These are phyloP conservation scores for Licmophora abbreviata DNA, from an alignment of 108 stramenopile species.

Conservation along the genomic window DNA sequence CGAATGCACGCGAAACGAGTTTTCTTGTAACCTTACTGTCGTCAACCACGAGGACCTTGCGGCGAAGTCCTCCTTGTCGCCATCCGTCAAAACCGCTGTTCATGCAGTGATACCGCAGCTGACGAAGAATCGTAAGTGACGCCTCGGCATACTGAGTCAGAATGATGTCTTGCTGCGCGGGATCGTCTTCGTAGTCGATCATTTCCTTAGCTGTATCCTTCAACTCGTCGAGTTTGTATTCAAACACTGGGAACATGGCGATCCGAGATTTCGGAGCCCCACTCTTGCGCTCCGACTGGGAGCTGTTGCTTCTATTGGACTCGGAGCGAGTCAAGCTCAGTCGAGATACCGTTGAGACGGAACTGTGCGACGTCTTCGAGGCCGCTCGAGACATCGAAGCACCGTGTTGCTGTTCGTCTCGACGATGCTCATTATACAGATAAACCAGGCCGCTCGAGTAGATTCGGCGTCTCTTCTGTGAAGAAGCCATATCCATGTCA, in stretches of 20 bases:
- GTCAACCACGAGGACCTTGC: constrained; percentile 85
- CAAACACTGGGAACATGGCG: constrained; percentile 78
- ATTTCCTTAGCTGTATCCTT: constrained; percentile 74
- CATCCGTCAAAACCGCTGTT: constrained; percentile 85
- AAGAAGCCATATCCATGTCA: neutral
- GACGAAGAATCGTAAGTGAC: constrained; percentile 79
- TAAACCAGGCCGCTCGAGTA: neutral
- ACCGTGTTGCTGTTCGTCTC: constrained; percentile 1
- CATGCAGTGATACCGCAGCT: constrained; percentile 90
- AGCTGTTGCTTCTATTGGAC: constrained; percentile 16
- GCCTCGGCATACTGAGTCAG: constrained; percentile 82
- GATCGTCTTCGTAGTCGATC: constrained; percentile 74
- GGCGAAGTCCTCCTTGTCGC: constrained; percentile 73
- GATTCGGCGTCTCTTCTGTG: constrained; percentile 1
- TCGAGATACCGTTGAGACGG: constrained; percentile 11
- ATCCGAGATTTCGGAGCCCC: constrained; percentile 53
- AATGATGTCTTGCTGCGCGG: constrained; percentile 71
- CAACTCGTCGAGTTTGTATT: constrained; percentile 65
- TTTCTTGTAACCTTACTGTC: constrained; percentile 78
- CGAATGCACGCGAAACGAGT: constrained; percentile 77
- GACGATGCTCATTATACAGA: constrained; percentile 7
- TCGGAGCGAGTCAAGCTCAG: constrained; percentile 14
- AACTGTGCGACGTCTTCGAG: too few species aligned
- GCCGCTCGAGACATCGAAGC: neutral
- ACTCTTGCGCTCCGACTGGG: constrained; percentile 14